Evolutionary conservation across 345 rosid species (phyloP), one percentile per base, ranked within the genome.

Genomic region (Geranium rotundifolium): DNA sequence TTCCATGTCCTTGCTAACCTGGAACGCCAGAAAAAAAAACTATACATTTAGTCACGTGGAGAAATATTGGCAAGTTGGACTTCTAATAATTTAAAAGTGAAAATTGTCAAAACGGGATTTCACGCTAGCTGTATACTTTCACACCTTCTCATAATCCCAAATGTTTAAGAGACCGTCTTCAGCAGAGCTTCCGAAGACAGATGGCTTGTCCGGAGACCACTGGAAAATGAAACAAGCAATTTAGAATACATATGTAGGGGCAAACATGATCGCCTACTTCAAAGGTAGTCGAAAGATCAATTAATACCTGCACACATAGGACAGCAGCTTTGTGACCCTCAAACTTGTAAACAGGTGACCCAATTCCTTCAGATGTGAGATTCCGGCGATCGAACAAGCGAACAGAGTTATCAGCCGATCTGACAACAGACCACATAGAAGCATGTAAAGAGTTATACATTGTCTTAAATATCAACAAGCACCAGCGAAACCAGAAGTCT

Each of bases 181-280:
- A 5, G 96, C 98, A 23, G 95, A 89, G 75, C 96, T 91, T 65
- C 98, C 98, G 73, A 91, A 91, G 15, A 91, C 96, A 17, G 98
- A 86, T 63, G 90, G 55, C 68, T 81, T 89, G 72, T 89, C 90
- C 19, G 96, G 98, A 72, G 81, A 89, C 96, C 95, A 91, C 95
- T 91, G 87, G 16, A 67, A 74, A 60, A 56, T 63, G 54, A 64
- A 63, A 16, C 18, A 61, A 50, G 0, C n/a, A 54, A 29, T 29
- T 67, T 52, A 69, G 63, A 34, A 34, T 8, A 4, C 7, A 34
- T 34, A 34, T 34, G 41, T 34, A 34, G 10, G 41, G 41, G 10
- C 41, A 34, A 34, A 5, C 41, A 34, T 4, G 41, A 61, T 66
- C 55, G 27, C 61, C 39, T 17, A 27, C 37, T 29, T 14, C 37